Conservation (phyloP, 2,329 filamentous ascomycete species). For the Fusarium irregulare region DNA sequence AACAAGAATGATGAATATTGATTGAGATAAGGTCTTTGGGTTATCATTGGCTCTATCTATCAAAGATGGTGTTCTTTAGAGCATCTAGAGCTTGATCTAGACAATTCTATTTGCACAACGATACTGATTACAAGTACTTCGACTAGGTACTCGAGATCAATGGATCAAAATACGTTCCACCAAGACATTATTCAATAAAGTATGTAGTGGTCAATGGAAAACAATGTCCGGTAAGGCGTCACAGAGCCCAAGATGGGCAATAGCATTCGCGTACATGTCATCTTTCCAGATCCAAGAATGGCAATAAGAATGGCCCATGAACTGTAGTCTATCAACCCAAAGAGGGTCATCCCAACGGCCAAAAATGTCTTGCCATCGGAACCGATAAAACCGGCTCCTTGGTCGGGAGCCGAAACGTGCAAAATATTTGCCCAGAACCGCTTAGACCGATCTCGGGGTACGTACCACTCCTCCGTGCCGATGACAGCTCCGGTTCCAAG, state of each 20-base stretch:
- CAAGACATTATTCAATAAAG: not conserved
- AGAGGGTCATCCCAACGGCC: not conserved
- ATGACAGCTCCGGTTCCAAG: slow-evolving; percentile 2
- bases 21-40: not conserved
- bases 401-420: slow-evolving; percentile 2
- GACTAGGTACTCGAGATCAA: not conserved
- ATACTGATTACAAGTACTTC: not conserved
- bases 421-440: slow-evolving; percentile 25
- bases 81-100: not conserved
- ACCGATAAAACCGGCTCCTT: slow-evolving; percentile 25
- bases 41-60: not conserved
- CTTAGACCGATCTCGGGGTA: slow-evolving; percentile 1
- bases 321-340: not conserved
- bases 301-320: not conserved
- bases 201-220: slow-evolving; percentile 22
- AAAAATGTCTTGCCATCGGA: slow-evolving; percentile 16
- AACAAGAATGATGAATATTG: not conserved
- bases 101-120: not conserved
- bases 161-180: not conserved
- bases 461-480: not conserved
- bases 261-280: not conserved
- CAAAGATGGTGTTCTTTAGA: not conserved
- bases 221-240: slow-evolving; percentile 31
- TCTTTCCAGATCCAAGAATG: not conserved
- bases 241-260: not conserved